These are phyloP conservation scores for Colletotrichum neosansevieriae DNA, from an alignment of 2,329 filamentous ascomycete species.

Conservation along the genomic window DNA sequence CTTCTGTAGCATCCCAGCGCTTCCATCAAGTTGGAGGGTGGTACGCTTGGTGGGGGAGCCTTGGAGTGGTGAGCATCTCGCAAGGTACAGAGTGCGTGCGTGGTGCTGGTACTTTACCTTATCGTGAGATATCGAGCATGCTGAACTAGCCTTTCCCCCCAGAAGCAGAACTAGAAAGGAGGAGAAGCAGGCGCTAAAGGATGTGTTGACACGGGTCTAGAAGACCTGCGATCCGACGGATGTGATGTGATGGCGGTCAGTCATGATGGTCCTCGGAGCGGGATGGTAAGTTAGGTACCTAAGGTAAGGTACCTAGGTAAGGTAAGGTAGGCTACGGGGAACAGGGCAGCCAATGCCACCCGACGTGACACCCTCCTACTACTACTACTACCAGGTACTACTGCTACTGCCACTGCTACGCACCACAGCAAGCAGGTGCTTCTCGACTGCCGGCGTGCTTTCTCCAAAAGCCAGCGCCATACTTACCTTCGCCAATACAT, in stretches of 20 bases:
- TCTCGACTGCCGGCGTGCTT: constrained; percentile 18
- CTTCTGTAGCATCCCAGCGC: constrained; percentile 32
- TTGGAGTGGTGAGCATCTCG: constrained; percentile 7
- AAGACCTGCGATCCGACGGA: neutral
- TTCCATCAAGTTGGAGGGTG: constrained; percentile 21
- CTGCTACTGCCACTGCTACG: no score
- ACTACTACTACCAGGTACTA: no score
- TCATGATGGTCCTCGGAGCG: constrained; percentile 8
- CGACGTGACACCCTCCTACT: no score
- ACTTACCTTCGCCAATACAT: no score
- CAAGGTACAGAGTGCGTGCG: neutral
- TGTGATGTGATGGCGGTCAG: constrained; percentile 5
- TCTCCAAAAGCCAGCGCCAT: constrained; percentile 4
- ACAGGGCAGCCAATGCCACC: no score
- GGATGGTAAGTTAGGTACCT: constrained; percentile 2
- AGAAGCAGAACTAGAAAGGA: neutral
- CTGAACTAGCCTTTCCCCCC: no score
- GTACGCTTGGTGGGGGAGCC: constrained; percentile 16
- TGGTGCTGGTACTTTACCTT: constrained; percentile 19
- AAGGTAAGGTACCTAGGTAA: neutral
- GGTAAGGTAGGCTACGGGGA: neutral
- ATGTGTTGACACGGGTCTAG: constrained; percentile 1
- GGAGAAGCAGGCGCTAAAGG: neutral
- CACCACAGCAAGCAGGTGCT: neutral
- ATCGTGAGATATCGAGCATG: neutral